These are phyloP conservation scores for Yarrowia galli DNA, from an alignment of 1,139 yeast species.

Conservation along the genomic window DNA sequence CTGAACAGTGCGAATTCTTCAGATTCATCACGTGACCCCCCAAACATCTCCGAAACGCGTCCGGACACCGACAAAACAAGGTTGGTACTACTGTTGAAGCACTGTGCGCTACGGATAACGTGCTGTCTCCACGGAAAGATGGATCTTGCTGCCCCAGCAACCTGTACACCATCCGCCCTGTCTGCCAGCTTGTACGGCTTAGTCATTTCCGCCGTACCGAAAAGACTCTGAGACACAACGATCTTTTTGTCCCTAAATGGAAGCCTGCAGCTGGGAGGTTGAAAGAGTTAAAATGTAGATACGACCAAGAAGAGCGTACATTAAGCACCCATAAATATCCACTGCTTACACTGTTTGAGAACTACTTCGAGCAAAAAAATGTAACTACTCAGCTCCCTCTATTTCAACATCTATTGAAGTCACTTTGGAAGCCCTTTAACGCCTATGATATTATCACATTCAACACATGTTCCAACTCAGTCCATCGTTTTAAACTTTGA, in stretches of 20 bases:
- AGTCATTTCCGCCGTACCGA: background rate
- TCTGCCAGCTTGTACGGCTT: background rate
- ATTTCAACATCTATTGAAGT: too few relatives aligned
- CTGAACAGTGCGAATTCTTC: background rate
- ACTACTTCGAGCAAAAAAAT: too few relatives aligned
- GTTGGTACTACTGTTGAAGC: background rate
- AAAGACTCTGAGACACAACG: slow-evolving; percentile 1
- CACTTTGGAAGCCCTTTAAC: too few relatives aligned
- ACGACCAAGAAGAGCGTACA: background rate
- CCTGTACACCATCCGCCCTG: background rate
- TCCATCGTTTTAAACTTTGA: background rate
- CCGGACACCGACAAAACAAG: background rate
- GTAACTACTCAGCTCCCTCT: too few relatives aligned
- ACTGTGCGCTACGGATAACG: background rate
- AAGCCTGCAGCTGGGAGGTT: slow-evolving; percentile 16
- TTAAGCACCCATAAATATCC: too few relatives aligned
- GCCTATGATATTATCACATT: too few relatives aligned
- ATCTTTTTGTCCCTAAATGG: background rate
- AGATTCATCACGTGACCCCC: background rate
- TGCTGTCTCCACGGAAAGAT: background rate
- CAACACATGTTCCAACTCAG: background rate
- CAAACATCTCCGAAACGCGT: background rate
- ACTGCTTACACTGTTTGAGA: too few relatives aligned
- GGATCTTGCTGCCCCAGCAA: too few relatives aligned
- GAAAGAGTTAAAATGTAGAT: background rate